A percentile compares a stretch with the other conserved stretches of the same genome.
Conservation (phyloP, 371 early-diverging fungal genomes). For the Syncephalastrum contaminatum region DNA sequence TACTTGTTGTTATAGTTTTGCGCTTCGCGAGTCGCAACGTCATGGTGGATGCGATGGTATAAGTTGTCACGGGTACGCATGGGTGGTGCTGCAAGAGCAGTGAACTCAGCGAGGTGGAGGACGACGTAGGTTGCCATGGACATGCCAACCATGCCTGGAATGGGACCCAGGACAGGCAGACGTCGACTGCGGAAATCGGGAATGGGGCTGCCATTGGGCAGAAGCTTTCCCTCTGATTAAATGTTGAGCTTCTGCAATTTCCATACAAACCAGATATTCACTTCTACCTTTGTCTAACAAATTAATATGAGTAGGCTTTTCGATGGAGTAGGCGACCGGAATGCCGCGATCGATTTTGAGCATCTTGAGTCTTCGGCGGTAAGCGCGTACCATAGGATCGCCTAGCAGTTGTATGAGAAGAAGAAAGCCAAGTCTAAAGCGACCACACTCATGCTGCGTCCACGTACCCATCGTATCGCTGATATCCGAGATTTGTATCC, state of each 20-base stretch:
- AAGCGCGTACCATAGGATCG: conserved; percentile 89
- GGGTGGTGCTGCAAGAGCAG: conserved; percentile 68
- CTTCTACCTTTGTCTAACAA: conserved; percentile 22
- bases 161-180: conserved; percentile 79
- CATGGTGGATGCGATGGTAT: conserved; percentile 72
- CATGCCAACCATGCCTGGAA: conserved; percentile 93
- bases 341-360: conserved; percentile 74
- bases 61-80: conserved; percentile 75
- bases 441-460: too few species aligned
- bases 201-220: too few species aligned
- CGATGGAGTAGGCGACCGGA: conserved; percentile 88
- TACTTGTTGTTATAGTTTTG: conserved; percentile 45
- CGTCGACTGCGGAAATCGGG: conserved; percentile 74
- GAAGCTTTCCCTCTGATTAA: too few species aligned
- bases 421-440: neutral
- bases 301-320: conserved; percentile 75
- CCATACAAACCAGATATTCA: too few species aligned
- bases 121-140: conserved; percentile 86
- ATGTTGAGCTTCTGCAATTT: too few species aligned
- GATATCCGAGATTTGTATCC: conserved; percentile 91
- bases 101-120: conserved; percentile 71
- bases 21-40: conserved; percentile 67
- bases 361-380: conserved; percentile 71
- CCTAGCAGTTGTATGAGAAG: conserved; percentile 40
- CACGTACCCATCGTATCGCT: conserved; percentile 74